Conservation (phyloP, 2,329 filamentous ascomycete genomes). For the Botryotinia convoluta region DNA sequence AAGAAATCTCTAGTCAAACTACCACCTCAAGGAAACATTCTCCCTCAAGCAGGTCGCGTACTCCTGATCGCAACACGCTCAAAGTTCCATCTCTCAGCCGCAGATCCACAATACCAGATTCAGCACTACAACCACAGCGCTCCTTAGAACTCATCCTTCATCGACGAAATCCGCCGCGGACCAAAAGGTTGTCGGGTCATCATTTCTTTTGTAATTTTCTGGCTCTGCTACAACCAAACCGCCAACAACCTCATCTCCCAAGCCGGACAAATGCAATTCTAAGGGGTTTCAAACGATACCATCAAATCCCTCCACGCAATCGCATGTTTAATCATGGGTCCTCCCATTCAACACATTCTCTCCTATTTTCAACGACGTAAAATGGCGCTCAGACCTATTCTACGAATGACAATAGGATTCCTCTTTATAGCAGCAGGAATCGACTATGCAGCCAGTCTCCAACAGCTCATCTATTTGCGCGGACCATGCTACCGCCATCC, state of each 20-base stretch:
- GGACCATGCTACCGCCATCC: background rate
- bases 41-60: background rate
- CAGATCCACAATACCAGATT: background rate
- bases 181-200: background rate
- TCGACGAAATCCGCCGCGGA: background rate
- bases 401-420: background rate
- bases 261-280: background rate
- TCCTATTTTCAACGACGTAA: background rate
- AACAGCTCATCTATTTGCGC: background rate
- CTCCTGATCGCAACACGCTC: background rate
- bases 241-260: background rate
- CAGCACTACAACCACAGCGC: background rate
- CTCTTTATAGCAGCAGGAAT: background rate
- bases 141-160: background rate
- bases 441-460: background rate
- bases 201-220: background rate
- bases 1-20: background rate
- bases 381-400: background rate
- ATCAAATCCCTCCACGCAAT: background rate
- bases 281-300: background rate
- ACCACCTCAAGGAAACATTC: background rate
- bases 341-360: background rate
- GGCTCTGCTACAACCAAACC: background rate
- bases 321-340: background rate
- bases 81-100: background rate